phyloP scores from a whole-genome alignment of 805 yeast species.

The Candida pseudofarinosa region DNA sequence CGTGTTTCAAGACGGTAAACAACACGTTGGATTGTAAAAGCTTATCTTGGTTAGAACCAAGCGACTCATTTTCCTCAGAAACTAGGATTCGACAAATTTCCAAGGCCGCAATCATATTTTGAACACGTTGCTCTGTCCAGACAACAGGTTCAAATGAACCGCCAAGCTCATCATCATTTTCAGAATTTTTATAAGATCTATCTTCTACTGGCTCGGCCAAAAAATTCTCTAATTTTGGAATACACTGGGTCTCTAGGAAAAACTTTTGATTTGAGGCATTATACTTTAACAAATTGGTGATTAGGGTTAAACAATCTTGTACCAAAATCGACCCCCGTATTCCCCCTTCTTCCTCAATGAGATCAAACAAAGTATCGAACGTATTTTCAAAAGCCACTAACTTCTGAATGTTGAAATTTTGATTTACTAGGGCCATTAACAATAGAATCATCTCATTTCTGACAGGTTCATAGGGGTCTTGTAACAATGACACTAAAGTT shows the following conservation, averaged over 20 bases:
- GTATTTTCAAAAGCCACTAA: conserved; percentile 92
- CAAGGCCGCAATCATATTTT: conserved; percentile 61
- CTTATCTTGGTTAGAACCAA: conserved; percentile 56
- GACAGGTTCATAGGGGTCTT: conserved; percentile 64
- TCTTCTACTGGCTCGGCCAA: conserved; percentile 57
- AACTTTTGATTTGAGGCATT: conserved; percentile 87
- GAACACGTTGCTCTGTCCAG: conserved; percentile 76
- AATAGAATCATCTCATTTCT: conserved; percentile 83
- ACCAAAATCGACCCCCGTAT: conserved; percentile 85
- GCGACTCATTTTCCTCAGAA: conserved; percentile 62
- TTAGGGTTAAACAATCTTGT: conserved; percentile 78
- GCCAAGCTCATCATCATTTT: conserved; percentile 14
- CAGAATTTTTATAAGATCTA: conserved; percentile 20
- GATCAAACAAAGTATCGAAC: conserved; percentile 75
- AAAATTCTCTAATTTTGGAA: conserved; percentile 58
- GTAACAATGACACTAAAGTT: conserved; percentile 54
- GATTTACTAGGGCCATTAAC: conserved; percentile 77
- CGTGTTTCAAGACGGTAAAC: conserved; percentile 61
- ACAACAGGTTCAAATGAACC: conserved; percentile 15
- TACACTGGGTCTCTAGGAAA: conserved; percentile 80
- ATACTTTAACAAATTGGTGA: conserved; percentile 68
- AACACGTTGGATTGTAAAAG: conserved; percentile 61
- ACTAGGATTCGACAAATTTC: conserved; percentile 74
- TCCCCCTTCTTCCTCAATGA: conserved; percentile 85
- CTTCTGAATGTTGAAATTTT: conserved; percentile 83